These are phyloP conservation scores for Decorospora gaudefroyi DNA, from an alignment of 2,329 filamentous ascomycete genomes.

Conservation along the genomic window DNA sequence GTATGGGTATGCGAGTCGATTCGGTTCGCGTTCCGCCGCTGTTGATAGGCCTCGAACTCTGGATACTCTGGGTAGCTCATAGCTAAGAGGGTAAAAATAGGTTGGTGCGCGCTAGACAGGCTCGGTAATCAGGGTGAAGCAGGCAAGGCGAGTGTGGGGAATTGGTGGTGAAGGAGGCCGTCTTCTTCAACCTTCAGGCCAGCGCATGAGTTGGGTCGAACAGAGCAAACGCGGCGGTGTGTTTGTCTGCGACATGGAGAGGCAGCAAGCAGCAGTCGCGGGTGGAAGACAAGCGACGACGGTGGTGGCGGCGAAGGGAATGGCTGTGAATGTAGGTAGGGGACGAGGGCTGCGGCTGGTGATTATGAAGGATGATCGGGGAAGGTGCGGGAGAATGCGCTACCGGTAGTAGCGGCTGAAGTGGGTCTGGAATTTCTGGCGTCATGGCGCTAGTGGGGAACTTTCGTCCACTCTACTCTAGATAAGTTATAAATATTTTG, in stretches of 20 bases:
- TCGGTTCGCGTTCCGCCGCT: slow-evolving; percentile 20
- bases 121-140: slow-evolving; percentile 1
- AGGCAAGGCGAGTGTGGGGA: slow-evolving; percentile 11
- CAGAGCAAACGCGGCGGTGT: slow-evolving; percentile 36
- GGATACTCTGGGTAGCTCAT: slow-evolving; percentile 31
- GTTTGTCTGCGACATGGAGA: slow-evolving; percentile 45
- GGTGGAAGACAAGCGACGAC: slow-evolving; percentile 15
- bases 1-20: slow-evolving; percentile 17
- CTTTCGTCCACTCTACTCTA: too few relatives aligned
- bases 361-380: slow-evolving; percentile 15
- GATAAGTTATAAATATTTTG: too few relatives aligned
- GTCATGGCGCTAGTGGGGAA: slow-evolving; percentile 17
- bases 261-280: slow-evolving; percentile 9
- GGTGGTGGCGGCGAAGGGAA: slow-evolving; percentile 19
- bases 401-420: slow-evolving; percentile 10
- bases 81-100: slow-evolving; percentile 18
- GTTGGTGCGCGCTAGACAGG: slow-evolving; percentile 12
- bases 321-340: slow-evolving; percentile 18
- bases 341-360: slow-evolving; percentile 13
- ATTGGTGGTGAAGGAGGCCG: slow-evolving; percentile 14
- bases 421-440: slow-evolving; percentile 21
- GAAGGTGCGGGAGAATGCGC: slow-evolving; percentile 21
- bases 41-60: slow-evolving; percentile 25
- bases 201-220: slow-evolving; percentile 34
- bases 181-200: slow-evolving; percentile 41